These are phyloP conservation scores for Sesbania bispinosa DNA, from an alignment of 306 rosid species.

Conservation along the genomic window DNA sequence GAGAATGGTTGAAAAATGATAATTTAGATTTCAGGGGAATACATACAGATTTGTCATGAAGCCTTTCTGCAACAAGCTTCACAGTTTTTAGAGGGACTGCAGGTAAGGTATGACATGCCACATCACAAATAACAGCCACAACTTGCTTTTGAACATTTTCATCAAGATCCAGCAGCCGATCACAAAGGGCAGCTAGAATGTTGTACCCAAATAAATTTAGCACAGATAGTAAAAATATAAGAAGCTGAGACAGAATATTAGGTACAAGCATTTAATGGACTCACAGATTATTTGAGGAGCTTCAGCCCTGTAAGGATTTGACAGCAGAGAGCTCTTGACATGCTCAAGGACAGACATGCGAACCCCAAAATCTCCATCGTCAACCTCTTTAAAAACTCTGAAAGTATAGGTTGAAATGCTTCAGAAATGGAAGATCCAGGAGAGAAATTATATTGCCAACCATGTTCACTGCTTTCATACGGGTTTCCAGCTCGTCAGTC, in stretches of 20 bases:
- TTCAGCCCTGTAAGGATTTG: slow-evolving; percentile 73
- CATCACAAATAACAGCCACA: slow-evolving; percentile 86
- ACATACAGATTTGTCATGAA: slow-evolving; percentile 89
- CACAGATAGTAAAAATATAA: background rate
- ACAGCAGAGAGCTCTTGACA: slow-evolving; percentile 70
- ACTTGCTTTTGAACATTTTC: slow-evolving; percentile 90
- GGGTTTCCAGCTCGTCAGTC: slow-evolving; percentile 88
- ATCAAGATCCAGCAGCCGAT: slow-evolving; percentile 80
- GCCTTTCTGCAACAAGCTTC: slow-evolving; percentile 87
- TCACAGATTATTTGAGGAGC: slow-evolving; percentile 76
- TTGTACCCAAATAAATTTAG: slow-evolving; percentile 35
- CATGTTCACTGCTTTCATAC: slow-evolving; percentile 80
- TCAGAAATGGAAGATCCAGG: slow-evolving; percentile 62
- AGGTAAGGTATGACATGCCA: slow-evolving; percentile 55
- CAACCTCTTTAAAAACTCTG: slow-evolving; percentile 88
- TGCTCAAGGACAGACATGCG: slow-evolving; percentile 73
- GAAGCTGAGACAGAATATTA: slow-evolving; percentile 13
- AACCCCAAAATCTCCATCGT: slow-evolving; percentile 73
- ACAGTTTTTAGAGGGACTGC: slow-evolving; percentile 68
- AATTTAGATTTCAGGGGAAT: slow-evolving; percentile 21
- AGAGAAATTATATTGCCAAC: slow-evolving; percentile 82
- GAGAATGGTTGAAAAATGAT: slow-evolving; percentile 3
- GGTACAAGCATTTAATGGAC: slow-evolving; percentile 30
- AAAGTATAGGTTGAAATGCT: slow-evolving; percentile 79
- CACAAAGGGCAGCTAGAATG: slow-evolving; percentile 78